Evolutionary conservation across 2,329 filamentous ascomycete species (phyloP).

Genomic region (Hypoxylon sp.): DNA sequence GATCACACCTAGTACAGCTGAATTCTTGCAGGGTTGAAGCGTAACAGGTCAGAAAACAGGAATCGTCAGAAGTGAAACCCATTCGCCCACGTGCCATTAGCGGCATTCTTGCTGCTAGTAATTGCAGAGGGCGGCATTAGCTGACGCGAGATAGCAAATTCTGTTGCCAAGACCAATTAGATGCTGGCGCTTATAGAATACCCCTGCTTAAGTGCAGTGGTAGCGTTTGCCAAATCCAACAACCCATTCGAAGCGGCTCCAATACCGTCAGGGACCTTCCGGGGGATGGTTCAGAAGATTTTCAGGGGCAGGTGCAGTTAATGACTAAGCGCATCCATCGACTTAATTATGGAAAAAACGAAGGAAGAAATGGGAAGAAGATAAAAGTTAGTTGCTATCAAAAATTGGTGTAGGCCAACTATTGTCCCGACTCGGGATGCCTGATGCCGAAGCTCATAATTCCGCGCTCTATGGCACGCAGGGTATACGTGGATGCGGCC

Average conservation of each 20-base stretch:
- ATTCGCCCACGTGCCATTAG: constrained; percentile 34
- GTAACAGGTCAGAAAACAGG: constrained; percentile 27
- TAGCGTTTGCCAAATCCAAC: constrained; percentile 16
- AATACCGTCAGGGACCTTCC: constrained; percentile 19
- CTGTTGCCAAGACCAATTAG: constrained; percentile 22
- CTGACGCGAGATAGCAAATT: constrained; percentile 17
- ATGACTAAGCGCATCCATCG: constrained; percentile 27
- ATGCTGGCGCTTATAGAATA: constrained; percentile 8
- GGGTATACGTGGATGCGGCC: constrained; percentile 8
- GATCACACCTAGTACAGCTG: background rate
- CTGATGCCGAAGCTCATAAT: constrained; percentile 1
- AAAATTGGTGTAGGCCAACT: too few species aligned
- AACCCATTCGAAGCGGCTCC: constrained; percentile 24
- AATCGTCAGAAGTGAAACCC: constrained; percentile 16
- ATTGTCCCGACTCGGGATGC: background rate
- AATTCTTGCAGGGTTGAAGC: background rate
- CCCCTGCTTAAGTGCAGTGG: constrained; percentile 16
- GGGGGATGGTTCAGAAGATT: constrained; percentile 15
- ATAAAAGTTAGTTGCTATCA: background rate
- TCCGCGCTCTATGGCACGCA: background rate
- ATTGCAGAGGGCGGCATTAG: constrained; percentile 29
- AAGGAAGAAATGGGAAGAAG: constrained; percentile 1
- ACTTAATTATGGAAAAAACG: background rate
- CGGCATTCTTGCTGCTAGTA: constrained; percentile 36
- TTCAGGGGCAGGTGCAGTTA: constrained; percentile 21